A percentile compares a stretch with the other conserved stretches of the same genome.
Evolutionary conservation across 2,329 filamentous ascomycete species (phyloP).

Genomic region (Fusarium sp.): DNA sequence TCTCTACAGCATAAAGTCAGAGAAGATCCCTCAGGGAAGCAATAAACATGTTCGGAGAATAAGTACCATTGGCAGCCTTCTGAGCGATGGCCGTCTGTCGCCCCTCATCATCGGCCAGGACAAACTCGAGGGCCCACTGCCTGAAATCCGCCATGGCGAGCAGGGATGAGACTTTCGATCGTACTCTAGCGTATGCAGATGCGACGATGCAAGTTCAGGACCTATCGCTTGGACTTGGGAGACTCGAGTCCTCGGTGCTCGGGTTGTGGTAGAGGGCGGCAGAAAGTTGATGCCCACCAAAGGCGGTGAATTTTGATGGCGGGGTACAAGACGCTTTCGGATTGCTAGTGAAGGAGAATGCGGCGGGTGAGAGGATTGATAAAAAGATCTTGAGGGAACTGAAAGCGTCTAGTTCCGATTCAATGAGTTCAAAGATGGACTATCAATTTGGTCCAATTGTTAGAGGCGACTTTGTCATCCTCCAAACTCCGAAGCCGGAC

Average conservation of each 20-base stretch:
- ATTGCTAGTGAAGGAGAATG: neutral
- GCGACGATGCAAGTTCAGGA: neutral
- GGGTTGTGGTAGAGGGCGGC: slow-evolving; percentile 22
- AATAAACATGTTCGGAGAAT: neutral
- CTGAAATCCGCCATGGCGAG: slow-evolving; percentile 62
- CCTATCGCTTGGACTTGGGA: neutral
- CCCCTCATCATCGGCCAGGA: slow-evolving; percentile 62
- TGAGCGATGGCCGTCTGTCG: slow-evolving; percentile 55
- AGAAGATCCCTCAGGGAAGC: neutral
- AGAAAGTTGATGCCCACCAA: slow-evolving; percentile 40
- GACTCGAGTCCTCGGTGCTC: slow-evolving; percentile 14
- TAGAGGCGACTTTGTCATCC: slow-evolving; percentile 42
- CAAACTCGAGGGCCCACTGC: slow-evolving; percentile 66
- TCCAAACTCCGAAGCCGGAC: slow-evolving; percentile 43
- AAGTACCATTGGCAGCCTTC: slow-evolving; percentile 58
- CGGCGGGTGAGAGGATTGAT: neutral
- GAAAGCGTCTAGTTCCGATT: neutral
- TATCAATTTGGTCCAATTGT: slow-evolving; percentile 39
- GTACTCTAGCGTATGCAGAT: neutral
- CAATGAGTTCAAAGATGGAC: slow-evolving; percentile 4
- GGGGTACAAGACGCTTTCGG: slow-evolving; percentile 31
- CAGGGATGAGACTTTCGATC: neutral
- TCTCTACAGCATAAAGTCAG: slow-evolving; percentile 50
- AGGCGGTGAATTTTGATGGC: slow-evolving; percentile 43
- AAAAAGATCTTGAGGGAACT: neutral